These are phyloP conservation scores for Phycomyces nitens DNA, from an alignment of 192 early-diverging fungal species.

Conservation along the genomic window DNA sequence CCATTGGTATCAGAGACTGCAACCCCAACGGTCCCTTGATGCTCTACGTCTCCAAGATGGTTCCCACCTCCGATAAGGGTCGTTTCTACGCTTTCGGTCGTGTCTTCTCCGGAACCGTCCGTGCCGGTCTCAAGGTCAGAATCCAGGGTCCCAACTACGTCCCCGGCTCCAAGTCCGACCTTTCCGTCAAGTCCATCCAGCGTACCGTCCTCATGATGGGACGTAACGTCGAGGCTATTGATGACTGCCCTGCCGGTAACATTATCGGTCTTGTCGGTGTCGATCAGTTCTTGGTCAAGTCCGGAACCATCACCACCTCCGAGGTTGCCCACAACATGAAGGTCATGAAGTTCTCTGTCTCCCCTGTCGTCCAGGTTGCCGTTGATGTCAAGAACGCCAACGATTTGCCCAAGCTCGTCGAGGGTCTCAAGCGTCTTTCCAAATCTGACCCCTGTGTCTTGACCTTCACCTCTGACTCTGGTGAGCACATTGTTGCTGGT, in stretches of 20 bases:
- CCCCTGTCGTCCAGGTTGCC: conserved; percentile 95
- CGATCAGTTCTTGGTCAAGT: conserved; percentile 99
- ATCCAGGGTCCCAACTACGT: conserved; percentile 96
- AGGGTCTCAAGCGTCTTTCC: conserved; percentile 99
- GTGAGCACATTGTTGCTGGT: conserved; percentile 98
- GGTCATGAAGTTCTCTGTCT: conserved; percentile 99
- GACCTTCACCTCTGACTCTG: conserved; percentile 82
- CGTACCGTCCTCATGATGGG: conserved; percentile 99
- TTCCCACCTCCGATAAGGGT: conserved; percentile 97
- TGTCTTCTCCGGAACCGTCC: conserved; percentile 98
- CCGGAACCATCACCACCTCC: conserved; percentile 94
- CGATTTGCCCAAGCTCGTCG: conserved; percentile 98
- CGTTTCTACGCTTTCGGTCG: conserved; percentile 99
- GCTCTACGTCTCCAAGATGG: conserved; percentile 99
- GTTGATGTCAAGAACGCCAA: conserved; percentile 97
- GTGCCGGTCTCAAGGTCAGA: conserved; percentile 96
- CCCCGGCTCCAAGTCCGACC: conserved; percentile 87
- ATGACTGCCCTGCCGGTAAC: conserved; percentile 99
- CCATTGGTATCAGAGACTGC: conserved; percentile 80
- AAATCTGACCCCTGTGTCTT: conserved; percentile 98
- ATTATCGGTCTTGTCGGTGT: conserved; percentile 98
- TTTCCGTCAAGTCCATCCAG: conserved; percentile 95
- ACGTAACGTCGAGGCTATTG: conserved; percentile 94
- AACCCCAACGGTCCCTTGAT: conserved; percentile 95
- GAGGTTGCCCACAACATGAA: conserved; percentile 95